phyloP scores from a whole-genome alignment of 805 yeast species.

The Ogataea pilisensis region DNA sequence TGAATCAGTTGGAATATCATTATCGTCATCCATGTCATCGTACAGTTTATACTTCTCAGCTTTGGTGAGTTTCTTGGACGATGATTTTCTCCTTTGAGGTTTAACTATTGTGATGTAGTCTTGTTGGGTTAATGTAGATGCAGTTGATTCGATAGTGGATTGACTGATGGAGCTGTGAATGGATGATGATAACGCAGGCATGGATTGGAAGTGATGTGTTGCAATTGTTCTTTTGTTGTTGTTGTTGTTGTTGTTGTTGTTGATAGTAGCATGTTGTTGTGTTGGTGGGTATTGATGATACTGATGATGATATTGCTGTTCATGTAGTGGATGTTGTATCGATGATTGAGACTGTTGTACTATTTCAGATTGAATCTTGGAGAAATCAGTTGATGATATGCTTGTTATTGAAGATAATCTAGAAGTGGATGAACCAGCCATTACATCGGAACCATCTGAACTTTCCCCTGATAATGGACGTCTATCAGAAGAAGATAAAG shows the following conservation, averaged over 20 bases:
- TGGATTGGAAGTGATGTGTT: constrained; percentile 13
- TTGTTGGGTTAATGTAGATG: constrained; percentile 7
- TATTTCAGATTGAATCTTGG: constrained; percentile 7
- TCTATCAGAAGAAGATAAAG: neutral
- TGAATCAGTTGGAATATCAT: constrained; percentile 36
- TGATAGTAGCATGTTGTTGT: neutral
- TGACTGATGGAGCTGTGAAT: constrained; percentile 9
- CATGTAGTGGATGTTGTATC: neutral
- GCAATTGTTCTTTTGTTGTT: neutral
- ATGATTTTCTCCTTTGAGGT: constrained; percentile 5
- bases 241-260: constrained; percentile 1
- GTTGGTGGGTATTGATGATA: neutral
- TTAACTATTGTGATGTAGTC: constrained; percentile 2
- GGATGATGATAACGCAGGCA: constrained; percentile 12
- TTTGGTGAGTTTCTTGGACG: constrained; percentile 17
- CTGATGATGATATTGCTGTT: neutral
- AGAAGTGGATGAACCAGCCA: constrained; percentile 14
- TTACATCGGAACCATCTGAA: constrained; percentile 18
- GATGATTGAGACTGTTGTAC: constrained; percentile 2
- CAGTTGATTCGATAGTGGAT: constrained; percentile 6
- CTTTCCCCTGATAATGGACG: constrained; percentile 19
- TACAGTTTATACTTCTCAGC: constrained; percentile 26
- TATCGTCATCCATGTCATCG: constrained; percentile 31
- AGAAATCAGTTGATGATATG: constrained; percentile 18
- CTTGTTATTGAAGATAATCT: constrained; percentile 24